Evolutionary conservation across 768 basidiomycete species (phyloP).

Genomic region (Gymnopilus dilepis): DNA sequence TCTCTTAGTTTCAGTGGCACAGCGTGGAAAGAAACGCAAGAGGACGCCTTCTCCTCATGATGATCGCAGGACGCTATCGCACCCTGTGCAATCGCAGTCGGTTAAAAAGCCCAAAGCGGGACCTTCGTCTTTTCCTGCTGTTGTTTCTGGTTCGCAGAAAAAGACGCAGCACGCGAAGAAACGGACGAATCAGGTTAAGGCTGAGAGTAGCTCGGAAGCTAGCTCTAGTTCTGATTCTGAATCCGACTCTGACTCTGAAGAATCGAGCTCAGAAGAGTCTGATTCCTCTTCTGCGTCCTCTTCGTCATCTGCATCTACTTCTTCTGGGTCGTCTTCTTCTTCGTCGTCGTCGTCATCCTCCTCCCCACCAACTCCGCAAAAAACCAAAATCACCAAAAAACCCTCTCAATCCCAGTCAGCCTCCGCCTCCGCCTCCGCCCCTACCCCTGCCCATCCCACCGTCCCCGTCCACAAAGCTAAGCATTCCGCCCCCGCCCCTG

Average conservation of each 20-base stretch:
- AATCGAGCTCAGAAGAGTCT: constrained; percentile 7
- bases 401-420: background rate
- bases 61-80: background rate
- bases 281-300: constrained; percentile 31
- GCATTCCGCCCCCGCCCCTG: too few species aligned
- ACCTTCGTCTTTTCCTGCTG: background rate
- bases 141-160: too few species aligned
- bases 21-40: constrained; percentile 32
- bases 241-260: background rate
- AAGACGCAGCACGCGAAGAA: constrained; percentile 8
- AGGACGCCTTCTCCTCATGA: constrained; percentile 18
- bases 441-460: too few species aligned
- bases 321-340: constrained; percentile 28
- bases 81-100: background rate
- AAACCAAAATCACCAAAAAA: constrained; percentile 26
- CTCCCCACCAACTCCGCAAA: constrained; percentile 30
- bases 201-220: constrained; percentile 18
- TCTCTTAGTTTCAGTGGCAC: background rate
- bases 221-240: constrained; percentile 16
- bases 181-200: background rate
- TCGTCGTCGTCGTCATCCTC: constrained; percentile 31
- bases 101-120: background rate
- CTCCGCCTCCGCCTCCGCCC: background rate
- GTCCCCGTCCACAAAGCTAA: too few species aligned
- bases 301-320: constrained; percentile 13